Conservation (phyloP, 495 filamentous ascomycete genomes). For the Podospora comata region DNA sequence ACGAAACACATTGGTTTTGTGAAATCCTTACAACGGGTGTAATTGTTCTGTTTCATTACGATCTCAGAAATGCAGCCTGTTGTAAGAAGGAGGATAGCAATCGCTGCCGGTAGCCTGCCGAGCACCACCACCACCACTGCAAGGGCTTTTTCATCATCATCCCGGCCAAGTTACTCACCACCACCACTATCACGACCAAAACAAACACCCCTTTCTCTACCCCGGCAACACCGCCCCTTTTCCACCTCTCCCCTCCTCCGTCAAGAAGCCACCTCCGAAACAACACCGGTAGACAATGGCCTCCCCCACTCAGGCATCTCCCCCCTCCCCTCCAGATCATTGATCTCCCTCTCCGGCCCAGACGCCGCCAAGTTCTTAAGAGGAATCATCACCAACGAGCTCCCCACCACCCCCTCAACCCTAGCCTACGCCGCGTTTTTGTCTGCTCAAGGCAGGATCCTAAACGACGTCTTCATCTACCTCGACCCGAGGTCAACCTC, state of each 20-base stretch:
- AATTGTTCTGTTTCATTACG: too few species aligned
- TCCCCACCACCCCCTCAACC: conserved; percentile 39
- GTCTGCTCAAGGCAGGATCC: conserved; percentile 74
- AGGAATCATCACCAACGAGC: conserved; percentile 76
- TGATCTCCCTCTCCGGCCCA: conserved; percentile 72
- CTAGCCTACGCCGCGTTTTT: conserved; percentile 80
- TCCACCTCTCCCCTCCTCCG: conserved; percentile 10
- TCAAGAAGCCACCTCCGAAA: background rate
- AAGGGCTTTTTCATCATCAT: background rate
- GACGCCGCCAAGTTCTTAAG: conserved; percentile 85
- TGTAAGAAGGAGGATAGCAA: background rate
- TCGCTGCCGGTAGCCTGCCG: background rate
- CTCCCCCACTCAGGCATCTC: conserved; percentile 43
- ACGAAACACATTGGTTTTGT: background rate
- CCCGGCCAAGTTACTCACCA: background rate
- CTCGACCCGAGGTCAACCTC: conserved; percentile 39
- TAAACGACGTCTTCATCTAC: conserved; percentile 90
- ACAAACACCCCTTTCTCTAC: conserved; percentile 5
- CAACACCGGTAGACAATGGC: background rate
- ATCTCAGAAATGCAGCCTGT: background rate
- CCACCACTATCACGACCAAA: background rate
- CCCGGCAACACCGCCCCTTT: conserved; percentile 18
- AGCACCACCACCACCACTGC: background rate
- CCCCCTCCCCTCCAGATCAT: conserved; percentile 62
- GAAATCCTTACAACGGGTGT: too few species aligned